Conservation (phyloP, 306 rosid species). For the Medicago arabica region DNA sequence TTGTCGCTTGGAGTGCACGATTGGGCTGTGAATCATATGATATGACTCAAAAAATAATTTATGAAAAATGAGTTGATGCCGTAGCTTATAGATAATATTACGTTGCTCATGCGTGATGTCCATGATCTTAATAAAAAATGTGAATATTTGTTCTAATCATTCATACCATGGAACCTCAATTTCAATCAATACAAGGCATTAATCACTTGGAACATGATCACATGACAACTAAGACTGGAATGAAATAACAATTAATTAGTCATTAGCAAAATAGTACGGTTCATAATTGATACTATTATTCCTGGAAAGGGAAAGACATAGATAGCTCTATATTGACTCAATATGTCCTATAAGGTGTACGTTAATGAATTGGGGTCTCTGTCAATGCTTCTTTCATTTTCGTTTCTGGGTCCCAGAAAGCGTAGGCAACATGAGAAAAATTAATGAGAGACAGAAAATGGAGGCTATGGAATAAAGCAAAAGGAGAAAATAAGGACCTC, state of each 20-base stretch:
- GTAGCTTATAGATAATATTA: background rate
- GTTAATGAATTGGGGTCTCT: conserved; percentile 17
- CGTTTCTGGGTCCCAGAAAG: conserved; percentile 36
- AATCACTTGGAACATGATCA: background rate
- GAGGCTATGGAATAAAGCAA: background rate
- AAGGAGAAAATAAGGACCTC: conserved; percentile 8
- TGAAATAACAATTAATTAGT: background rate
- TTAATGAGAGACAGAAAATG: background rate
- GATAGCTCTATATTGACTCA: conserved; percentile 19
- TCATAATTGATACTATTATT: background rate
- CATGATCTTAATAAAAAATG: conserved; percentile 23
- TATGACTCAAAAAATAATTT: background rate
- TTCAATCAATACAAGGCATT: background rate
- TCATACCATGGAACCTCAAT: background rate
- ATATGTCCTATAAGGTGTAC: background rate
- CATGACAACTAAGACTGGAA: background rate
- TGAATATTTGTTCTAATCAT: background rate
- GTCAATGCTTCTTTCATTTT: conserved; percentile 2
- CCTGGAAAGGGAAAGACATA: conserved; percentile 8
- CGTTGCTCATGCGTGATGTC: conserved; percentile 40
- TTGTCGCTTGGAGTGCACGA: conserved; percentile 40
- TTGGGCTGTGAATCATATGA: background rate
- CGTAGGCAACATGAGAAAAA: conserved; percentile 6
- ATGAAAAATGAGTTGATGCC: conserved; percentile 7
- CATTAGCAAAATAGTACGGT: background rate